A percentile compares a stretch with the other conserved stretches of the same genome.
Conservation (phyloP, 2,329 filamentous ascomycete genomes). For the Hysterium pulicare region DNA sequence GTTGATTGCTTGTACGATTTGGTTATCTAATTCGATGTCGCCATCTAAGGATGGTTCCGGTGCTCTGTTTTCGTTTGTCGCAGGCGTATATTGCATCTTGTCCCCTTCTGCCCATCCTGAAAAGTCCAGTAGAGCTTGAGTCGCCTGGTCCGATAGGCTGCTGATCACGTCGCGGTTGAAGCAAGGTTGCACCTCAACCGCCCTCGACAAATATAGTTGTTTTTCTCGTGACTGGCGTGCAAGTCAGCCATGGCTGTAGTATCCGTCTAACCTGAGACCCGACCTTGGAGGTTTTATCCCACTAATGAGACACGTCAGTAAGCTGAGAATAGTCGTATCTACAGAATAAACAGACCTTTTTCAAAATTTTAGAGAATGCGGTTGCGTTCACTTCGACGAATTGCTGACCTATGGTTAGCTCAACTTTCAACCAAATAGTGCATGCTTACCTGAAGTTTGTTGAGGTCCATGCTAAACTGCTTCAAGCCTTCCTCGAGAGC, state of each 20-base stretch:
- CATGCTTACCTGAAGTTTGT: conserved; percentile 71
- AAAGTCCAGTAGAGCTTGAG: conserved; percentile 90
- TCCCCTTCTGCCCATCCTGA: conserved; percentile 97
- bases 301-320: conserved; percentile 52
- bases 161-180: conserved; percentile 98
- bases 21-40: conserved; percentile 83
- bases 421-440: not conserved
- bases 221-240: conserved; percentile 77
- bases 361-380: conserved; percentile 96
- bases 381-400: conserved; percentile 98
- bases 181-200: conserved; percentile 95
- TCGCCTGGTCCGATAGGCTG: conserved; percentile 93
- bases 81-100: conserved; percentile 66
- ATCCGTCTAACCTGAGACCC: conserved; percentile 18
- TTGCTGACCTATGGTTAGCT: conserved; percentile 56
- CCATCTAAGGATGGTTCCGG: conserved; percentile 52
- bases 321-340: conserved; percentile 3
- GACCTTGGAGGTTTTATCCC: conserved; percentile 98
- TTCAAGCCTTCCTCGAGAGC: conserved; percentile 95
- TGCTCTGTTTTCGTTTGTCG: conserved; percentile 26
- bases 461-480: conserved; percentile 92
- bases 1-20: conserved; percentile 83
- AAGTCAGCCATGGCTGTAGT: conserved; percentile 30
- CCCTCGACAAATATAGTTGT: conserved; percentile 90
- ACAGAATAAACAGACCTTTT: conserved; percentile 71